phyloP scores from a whole-genome alignment of 2,329 filamentous ascomycete species.

The Ascocoryne sarcoides region DNA sequence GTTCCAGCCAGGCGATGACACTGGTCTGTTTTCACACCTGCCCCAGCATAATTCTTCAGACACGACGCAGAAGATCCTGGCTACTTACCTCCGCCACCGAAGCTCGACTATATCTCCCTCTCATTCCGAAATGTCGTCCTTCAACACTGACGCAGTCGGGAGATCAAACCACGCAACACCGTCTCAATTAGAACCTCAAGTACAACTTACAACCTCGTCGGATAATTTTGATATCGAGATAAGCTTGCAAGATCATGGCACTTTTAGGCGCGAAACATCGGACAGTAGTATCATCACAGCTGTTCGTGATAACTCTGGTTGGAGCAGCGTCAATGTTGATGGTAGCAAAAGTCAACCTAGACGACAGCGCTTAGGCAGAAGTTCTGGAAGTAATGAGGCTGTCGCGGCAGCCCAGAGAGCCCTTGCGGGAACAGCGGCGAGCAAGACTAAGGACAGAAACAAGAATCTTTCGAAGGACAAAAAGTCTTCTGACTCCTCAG shows the following conservation, averaged over 20 bases:
- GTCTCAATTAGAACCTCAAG: too few relatives aligned
- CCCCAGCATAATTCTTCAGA: slow-evolving; percentile 1
- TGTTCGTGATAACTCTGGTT: slow-evolving; percentile 18
- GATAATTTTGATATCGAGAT: too few relatives aligned
- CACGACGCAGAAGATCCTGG: background rate
- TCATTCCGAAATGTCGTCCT: too few relatives aligned
- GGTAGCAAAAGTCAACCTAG: slow-evolving; percentile 3
- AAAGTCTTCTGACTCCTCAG: too few relatives aligned
- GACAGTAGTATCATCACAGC: slow-evolving; percentile 21
- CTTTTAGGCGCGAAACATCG: slow-evolving; percentile 17
- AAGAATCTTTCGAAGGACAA: too few relatives aligned
- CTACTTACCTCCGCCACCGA: slow-evolving; percentile 1
- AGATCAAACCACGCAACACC: too few relatives aligned
- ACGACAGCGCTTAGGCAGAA: slow-evolving; percentile 2
- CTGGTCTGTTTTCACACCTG: slow-evolving; percentile 8
- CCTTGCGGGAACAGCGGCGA: slow-evolving; percentile 2
- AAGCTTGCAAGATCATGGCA: too few relatives aligned
- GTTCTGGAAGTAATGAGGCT: slow-evolving; percentile 12
- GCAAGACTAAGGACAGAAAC: background rate
- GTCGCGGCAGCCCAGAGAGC: slow-evolving; percentile 13
- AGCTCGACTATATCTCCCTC: slow-evolving; percentile 3
- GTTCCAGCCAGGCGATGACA: slow-evolving; percentile 22
- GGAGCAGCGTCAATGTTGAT: slow-evolving; percentile 8
- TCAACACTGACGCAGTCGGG: too few relatives aligned
- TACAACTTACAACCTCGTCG: too few relatives aligned